Percentiles rank a stretch among this genome's conserved stretches.
These are phyloP conservation scores for Nitzschia inconspicua DNA, from an alignment of 108 stramenopile genomes.

Conservation along the genomic window DNA sequence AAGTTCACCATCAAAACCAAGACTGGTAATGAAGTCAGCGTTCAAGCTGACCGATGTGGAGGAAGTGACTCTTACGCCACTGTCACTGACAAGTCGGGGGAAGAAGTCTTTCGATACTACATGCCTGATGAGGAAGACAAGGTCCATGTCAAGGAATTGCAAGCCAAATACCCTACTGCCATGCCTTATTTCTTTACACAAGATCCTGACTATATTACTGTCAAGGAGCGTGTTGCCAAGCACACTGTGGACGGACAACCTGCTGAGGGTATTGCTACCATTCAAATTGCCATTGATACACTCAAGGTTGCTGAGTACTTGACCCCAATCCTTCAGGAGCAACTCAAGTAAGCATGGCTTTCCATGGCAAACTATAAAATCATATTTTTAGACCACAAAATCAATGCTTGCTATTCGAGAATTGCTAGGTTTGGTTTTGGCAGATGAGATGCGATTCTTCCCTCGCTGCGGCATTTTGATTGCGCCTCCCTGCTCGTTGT, in stretches of 20 bases:
- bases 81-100: constrained; percentile 62
- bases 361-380: too few relatives aligned
- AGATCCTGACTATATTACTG: constrained; percentile 88
- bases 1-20: constrained; percentile 94
- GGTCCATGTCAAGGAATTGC: constrained; percentile 51
- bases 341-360: constrained; percentile 71
- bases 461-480: too few relatives aligned
- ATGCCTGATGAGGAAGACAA: constrained; percentile 91
- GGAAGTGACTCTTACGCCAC: constrained; percentile 79
- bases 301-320: constrained; percentile 89
- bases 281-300: constrained; percentile 84
- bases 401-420: too few relatives aligned
- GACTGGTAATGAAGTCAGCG: constrained; percentile 81
- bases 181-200: constrained; percentile 93
- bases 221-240: constrained; percentile 87
- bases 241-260: constrained; percentile 60
- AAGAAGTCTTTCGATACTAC: constrained; percentile 85
- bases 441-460: too few relatives aligned
- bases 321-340: constrained; percentile 74
- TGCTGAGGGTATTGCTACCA: constrained; percentile 84
- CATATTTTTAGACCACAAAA: background rate
- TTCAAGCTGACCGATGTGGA: constrained; percentile 86
- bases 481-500: too few relatives aligned
- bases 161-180: constrained; percentile 78
- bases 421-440: too few relatives aligned